Conservation (phyloP, 306 rosid genomes). For the Oemleria cerasiformis region DNA sequence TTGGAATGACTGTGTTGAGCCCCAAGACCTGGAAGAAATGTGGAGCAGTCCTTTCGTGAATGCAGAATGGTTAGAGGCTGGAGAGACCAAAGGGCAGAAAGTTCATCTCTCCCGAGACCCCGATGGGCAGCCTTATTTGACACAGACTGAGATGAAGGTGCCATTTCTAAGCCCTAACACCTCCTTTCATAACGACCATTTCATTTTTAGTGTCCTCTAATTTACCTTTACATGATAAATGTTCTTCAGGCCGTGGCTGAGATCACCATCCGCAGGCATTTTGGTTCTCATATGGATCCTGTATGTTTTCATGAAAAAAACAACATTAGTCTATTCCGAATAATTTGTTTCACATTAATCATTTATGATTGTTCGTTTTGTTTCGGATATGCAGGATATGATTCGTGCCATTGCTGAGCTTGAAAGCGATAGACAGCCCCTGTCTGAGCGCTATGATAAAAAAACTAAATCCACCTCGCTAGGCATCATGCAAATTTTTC, state of each 20-base stretch:
- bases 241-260: constrained; percentile 77
- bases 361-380: constrained; percentile 2
- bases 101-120: constrained; percentile 93
- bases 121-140: constrained; percentile 81
- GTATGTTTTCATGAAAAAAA: constrained; percentile 40
- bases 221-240: constrained; percentile 14
- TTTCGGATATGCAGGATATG: constrained; percentile 53
- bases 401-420: constrained; percentile 81
- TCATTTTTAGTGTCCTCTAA: not conserved
- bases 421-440: constrained; percentile 79
- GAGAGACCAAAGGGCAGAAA: constrained; percentile 58
- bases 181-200: too few species aligned
- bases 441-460: constrained; percentile 32
- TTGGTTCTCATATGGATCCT: constrained; percentile 49
- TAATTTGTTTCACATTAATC: not conserved
- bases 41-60: constrained; percentile 66
- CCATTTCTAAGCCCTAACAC: too few species aligned
- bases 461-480: constrained; percentile 50
- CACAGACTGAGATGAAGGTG: constrained; percentile 93
- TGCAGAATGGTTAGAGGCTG: constrained; percentile 80
- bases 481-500: constrained; percentile 77
- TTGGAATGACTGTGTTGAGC: constrained; percentile 82
- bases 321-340: too few species aligned
- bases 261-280: constrained; percentile 53
- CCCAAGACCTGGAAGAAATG: constrained; percentile 68